phyloP scores from a whole-genome alignment of 768 basidiomycete genomes.

The Brasilioporus rufonigricans region DNA sequence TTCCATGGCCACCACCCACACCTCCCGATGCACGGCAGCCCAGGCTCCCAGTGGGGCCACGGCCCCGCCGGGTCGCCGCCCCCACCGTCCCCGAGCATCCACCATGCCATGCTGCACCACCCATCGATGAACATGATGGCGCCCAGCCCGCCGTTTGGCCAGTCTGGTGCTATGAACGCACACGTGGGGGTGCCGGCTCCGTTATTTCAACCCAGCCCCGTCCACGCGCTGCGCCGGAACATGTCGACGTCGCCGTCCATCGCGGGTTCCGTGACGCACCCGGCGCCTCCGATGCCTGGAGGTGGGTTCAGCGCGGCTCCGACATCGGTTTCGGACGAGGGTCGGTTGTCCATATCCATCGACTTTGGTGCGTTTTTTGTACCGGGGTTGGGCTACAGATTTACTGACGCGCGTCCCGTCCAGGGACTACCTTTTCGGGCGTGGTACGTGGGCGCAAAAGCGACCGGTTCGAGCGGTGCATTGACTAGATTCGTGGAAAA shows the following conservation, averaged over 20 bases:
- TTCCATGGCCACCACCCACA: slow-evolving; percentile 25
- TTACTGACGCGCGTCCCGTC: neutral
- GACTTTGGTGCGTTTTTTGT: slow-evolving; percentile 66
- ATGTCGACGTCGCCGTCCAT: slow-evolving; percentile 25
- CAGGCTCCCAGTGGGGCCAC: slow-evolving; percentile 23
- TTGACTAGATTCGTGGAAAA: slow-evolving; percentile 2
- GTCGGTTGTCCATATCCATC: slow-evolving; percentile 79
- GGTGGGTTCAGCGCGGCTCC: neutral
- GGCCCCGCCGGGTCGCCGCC: slow-evolving; percentile 31
- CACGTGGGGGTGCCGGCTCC: slow-evolving; percentile 6
- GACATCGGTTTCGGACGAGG: slow-evolving; percentile 47
- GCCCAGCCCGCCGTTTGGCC: neutral
- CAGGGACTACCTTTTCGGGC: slow-evolving; percentile 86
- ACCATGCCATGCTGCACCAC: neutral
- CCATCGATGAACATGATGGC: neutral
- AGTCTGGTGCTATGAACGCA: neutral
- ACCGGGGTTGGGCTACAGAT: neutral
- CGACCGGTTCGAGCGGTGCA: neutral
- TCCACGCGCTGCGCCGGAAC: slow-evolving; percentile 21
- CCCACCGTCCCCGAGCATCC: slow-evolving; percentile 20
- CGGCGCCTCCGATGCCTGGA: neutral
- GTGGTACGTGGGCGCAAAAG: slow-evolving; percentile 51
- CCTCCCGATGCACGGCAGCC: slow-evolving; percentile 25
- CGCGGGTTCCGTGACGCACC: neutral
- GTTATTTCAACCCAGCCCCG: slow-evolving; percentile 30